These are phyloP conservation scores for Tylopilus sp. DNA, from an alignment of 768 basidiomycete genomes.

Conservation along the genomic window DNA sequence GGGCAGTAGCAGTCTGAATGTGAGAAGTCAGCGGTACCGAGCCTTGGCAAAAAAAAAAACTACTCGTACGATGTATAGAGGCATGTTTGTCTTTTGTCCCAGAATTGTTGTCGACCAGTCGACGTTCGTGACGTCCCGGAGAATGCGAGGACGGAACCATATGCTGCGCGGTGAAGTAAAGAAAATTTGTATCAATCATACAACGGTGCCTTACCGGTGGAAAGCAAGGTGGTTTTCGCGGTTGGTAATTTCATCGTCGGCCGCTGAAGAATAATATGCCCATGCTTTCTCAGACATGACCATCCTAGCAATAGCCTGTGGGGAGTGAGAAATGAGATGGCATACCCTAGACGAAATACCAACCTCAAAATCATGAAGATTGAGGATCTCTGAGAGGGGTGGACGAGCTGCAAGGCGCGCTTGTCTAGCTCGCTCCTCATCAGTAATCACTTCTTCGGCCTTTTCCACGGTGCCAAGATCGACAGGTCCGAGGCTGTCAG, in stretches of 20 bases:
- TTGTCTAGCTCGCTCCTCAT: conserved; percentile 68
- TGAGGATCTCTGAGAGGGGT: conserved; percentile 74
- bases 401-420: conserved; percentile 62
- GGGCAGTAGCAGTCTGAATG: conserved; percentile 69
- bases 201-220: conserved; percentile 56
- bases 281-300: conserved; percentile 87
- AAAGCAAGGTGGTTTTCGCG: conserved; percentile 91
- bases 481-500: conserved; percentile 61
- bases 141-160: conserved; percentile 88
- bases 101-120: conserved; percentile 84
- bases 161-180: conserved; percentile 40
- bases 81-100: conserved; percentile 71
- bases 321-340: conserved; percentile 8
- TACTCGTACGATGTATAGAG: conserved; percentile 68
- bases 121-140: conserved; percentile 82
- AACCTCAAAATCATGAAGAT: conserved; percentile 94
- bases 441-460: conserved; percentile 59
- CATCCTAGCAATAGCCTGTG: conserved; percentile 73
- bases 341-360: conserved; percentile 1
- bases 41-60: background rate
- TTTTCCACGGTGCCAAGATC: conserved; percentile 65
- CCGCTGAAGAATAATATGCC: conserved; percentile 96
- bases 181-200: background rate
- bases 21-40: conserved; percentile 6
- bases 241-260: conserved; percentile 90